Percentiles rank a stretch among this genome's conserved stretches.
Evolutionary conservation across 2,329 filamentous ascomycete genomes (phyloP).

Genomic region (Furcasterigmium sp.): DNA sequence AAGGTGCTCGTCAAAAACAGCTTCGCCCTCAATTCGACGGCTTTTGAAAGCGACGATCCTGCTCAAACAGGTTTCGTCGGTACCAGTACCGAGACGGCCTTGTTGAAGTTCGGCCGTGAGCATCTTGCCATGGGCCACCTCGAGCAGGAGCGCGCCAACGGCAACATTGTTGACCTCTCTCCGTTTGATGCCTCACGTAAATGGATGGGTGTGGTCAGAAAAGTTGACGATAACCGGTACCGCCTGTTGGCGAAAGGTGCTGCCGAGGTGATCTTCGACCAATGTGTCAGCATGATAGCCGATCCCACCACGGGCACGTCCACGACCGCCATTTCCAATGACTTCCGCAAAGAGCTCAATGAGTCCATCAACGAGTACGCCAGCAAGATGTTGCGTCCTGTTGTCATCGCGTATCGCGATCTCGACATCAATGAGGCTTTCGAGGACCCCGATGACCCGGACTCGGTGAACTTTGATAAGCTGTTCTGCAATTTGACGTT

Average conservation of each 20-base stretch:
- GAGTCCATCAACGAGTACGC: slow-evolving; percentile 48
- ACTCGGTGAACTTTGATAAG: slow-evolving; percentile 9
- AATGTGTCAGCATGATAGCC: slow-evolving; percentile 33
- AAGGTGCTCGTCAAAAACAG: slow-evolving; percentile 31
- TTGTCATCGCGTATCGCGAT: slow-evolving; percentile 61
- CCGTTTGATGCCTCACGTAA: slow-evolving; percentile 51
- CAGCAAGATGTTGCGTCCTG: slow-evolving; percentile 60
- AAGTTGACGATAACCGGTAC: slow-evolving; percentile 37
- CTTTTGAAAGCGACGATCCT: slow-evolving; percentile 40
- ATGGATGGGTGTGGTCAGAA: slow-evolving; percentile 51
- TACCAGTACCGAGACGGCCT: slow-evolving; percentile 50
- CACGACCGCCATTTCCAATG: slow-evolving; percentile 21
- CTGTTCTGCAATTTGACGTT: slow-evolving; percentile 35
- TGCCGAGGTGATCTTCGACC: slow-evolving; percentile 47
- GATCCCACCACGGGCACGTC: slow-evolving; percentile 35
- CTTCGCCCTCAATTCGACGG: slow-evolving; percentile 44
- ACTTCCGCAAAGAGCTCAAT: slow-evolving; percentile 23
- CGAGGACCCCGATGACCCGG: slow-evolving; percentile 6
- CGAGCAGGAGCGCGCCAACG: slow-evolving; percentile 39
- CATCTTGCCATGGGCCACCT: slow-evolving; percentile 40
- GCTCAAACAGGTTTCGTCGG: slow-evolving; percentile 40
- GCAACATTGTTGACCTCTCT: slow-evolving; percentile 40
- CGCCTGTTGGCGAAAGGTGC: slow-evolving; percentile 53
- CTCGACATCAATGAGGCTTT: slow-evolving; percentile 37
- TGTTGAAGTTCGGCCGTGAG: slow-evolving; percentile 45